Base-by-base conservation (phyloP, 1,139 yeast species). In the Suhomyces bribrorum region DNA sequence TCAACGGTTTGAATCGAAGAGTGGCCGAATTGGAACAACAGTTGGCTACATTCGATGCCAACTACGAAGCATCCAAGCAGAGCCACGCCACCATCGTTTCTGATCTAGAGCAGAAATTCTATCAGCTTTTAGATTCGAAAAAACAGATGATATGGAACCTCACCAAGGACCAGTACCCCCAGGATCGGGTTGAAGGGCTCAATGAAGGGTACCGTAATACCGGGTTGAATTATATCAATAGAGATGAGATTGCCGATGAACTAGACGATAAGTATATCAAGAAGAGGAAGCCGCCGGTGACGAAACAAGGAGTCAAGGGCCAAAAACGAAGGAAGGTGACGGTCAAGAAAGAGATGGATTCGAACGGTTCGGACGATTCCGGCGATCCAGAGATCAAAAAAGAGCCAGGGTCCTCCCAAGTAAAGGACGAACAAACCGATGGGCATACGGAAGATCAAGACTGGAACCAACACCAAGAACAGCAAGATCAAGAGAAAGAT, bases 71-170 rank as follows among this genome's bases (percentile, higher is more conserved):
- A 14, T 45, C 54, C 37, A 53, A 50, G 26, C 32, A 31, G 5
- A 68, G 69, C 31, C 62, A 62, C 42, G 41, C 56, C 12, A 27
- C 28, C 13, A 61, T 71, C 4, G 45, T 64, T 3, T 42, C 50
- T 2, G 75, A 72, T 47, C 38, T 70, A 24, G 66, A 68, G 41
- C 56, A 52, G 40, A 66, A 68, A 45, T 69, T 69, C 37, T 64
- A 62, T 43, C 64, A 58, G 36, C 60, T 67, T 5, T 51, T 72
- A 32, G 60, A 62, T 38, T 44, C 64, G 17, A 72, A 72, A 46
- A 68, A 69, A 46, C 60, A 57, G 36, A 56, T 49, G 43, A 71
- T 71, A 7, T 58, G 68, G 52, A 57, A 66, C 39, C 51, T 71
- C 18, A 53, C 53, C 31, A 47, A 49, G 27, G 42, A 41, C 11